Conservation (phyloP, 2,329 filamentous ascomycete genomes). For the Verticillium tricorpus region DNA sequence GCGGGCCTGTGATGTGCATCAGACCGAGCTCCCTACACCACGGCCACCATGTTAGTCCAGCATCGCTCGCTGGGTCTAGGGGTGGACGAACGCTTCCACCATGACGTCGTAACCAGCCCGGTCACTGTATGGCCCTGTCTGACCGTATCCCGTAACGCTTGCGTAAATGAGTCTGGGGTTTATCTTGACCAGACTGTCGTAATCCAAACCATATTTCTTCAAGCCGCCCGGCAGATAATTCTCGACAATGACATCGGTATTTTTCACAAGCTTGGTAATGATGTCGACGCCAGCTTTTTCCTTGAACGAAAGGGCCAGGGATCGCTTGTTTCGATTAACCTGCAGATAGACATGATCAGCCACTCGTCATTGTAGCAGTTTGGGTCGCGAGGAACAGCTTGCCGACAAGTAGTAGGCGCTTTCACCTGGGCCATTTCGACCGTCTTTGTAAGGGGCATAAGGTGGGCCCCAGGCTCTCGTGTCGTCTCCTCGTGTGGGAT, state of each 20-base stretch:
- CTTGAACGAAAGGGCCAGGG: slow-evolving; percentile 61
- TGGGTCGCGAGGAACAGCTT: slow-evolving; percentile 38
- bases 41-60: neutral
- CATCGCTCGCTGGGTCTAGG: neutral
- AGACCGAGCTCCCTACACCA: slow-evolving; percentile 52
- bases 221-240: slow-evolving; percentile 65
- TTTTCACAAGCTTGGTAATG: slow-evolving; percentile 55
- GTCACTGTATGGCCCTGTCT: slow-evolving; percentile 62
- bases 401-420: slow-evolving; percentile 93
- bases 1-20: slow-evolving; percentile 67
- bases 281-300: slow-evolving; percentile 58
- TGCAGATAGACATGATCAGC: neutral
- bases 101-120: slow-evolving; percentile 69
- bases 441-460: slow-evolving; percentile 72
- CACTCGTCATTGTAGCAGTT: neutral
- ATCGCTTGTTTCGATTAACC: slow-evolving; percentile 68
- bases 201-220: slow-evolving; percentile 65
- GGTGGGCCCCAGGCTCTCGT: slow-evolving; percentile 96
- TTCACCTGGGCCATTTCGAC: slow-evolving; percentile 73
- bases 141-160: slow-evolving; percentile 66
- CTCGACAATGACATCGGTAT: slow-evolving; percentile 64
- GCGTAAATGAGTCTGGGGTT: slow-evolving; percentile 65
- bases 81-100: slow-evolving; percentile 50
- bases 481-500: slow-evolving; percentile 86
- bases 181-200: slow-evolving; percentile 51